Evolutionary conservation across 2,329 filamentous ascomycete species (phyloP).

Genomic region (Pyrenochaeta sp.): DNA sequence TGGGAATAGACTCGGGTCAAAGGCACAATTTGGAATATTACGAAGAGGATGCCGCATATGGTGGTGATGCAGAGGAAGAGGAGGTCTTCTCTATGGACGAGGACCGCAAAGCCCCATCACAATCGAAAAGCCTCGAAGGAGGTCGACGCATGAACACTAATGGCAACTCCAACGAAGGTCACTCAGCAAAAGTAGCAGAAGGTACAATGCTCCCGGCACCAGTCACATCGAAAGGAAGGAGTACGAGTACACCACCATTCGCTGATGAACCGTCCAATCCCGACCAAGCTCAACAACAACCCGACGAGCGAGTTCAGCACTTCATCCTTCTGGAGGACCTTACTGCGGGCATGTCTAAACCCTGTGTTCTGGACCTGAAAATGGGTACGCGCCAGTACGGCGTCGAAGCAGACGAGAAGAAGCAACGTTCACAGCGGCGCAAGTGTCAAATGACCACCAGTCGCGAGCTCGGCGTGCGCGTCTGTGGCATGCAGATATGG

Average conservation of each 20-base stretch:
- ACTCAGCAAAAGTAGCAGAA: slow-evolving; percentile 12
- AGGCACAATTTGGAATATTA: slow-evolving; percentile 88
- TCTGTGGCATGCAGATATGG: slow-evolving; percentile 97
- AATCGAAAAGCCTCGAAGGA: slow-evolving; percentile 10
- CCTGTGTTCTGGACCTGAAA: slow-evolving; percentile 96
- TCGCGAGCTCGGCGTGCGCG: slow-evolving; percentile 85
- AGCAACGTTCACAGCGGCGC: slow-evolving; percentile 88
- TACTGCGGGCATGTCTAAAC: slow-evolving; percentile 94
- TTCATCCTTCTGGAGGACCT: slow-evolving; percentile 94
- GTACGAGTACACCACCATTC: slow-evolving; percentile 1
- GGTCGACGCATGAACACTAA: slow-evolving; percentile 8
- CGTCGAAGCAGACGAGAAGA: slow-evolving; percentile 88
- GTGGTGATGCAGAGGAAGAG: slow-evolving; percentile 76
- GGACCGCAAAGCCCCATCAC: slow-evolving; percentile 29
- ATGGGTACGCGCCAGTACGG: slow-evolving; percentile 99
- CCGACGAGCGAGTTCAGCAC: slow-evolving; percentile 78
- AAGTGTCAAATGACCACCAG: slow-evolving; percentile 96
- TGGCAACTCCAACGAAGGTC: not conserved
- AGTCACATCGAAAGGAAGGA: slow-evolving; percentile 25
- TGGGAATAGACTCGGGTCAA: slow-evolving; percentile 70
- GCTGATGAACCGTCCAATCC: slow-evolving; percentile 50
- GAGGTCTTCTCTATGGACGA: slow-evolving; percentile 75
- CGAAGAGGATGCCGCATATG: slow-evolving; percentile 88
- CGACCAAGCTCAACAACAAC: slow-evolving; percentile 56
- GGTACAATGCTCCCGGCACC: slow-evolving; percentile 47